Evolutionary conservation across 2,329 filamentous ascomycete genomes (phyloP).

Genomic region (Alternaria burnsii): DNA sequence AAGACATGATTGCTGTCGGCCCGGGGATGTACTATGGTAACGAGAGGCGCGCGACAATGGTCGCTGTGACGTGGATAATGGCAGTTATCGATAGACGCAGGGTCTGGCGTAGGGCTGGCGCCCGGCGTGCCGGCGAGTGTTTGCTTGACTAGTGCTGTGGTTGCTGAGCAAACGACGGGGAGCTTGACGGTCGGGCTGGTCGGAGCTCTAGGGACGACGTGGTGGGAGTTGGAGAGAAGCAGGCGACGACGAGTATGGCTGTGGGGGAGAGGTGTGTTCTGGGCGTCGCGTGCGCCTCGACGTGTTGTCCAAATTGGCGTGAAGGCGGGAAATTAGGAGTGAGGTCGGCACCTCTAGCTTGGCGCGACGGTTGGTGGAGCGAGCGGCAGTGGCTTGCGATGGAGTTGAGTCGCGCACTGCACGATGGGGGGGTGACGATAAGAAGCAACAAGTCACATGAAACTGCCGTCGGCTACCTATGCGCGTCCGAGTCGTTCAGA

Average conservation of each 20-base stretch:
- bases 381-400: slow-evolving; percentile 38
- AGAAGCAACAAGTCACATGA: slow-evolving; percentile 7
- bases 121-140: slow-evolving; percentile 21
- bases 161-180: slow-evolving; percentile 26
- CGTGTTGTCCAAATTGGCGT: slow-evolving; percentile 32
- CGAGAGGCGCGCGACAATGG: slow-evolving; percentile 28
- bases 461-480: slow-evolving; percentile 1
- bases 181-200: slow-evolving; percentile 1
- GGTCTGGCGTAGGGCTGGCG: slow-evolving; percentile 28
- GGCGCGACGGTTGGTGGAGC: slow-evolving; percentile 41
- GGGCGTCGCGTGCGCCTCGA: slow-evolving; percentile 33
- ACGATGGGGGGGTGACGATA: slow-evolving; percentile 9
- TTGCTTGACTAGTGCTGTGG: slow-evolving; percentile 13
- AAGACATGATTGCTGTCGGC: slow-evolving; percentile 33
- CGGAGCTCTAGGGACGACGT: neutral
- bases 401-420: slow-evolving; percentile 26
- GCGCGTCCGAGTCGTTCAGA: slow-evolving; percentile 4
- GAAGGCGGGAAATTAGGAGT: slow-evolving; percentile 46
- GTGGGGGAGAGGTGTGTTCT: slow-evolving; percentile 12
- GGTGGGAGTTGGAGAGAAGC: slow-evolving; percentile 2
- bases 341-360: slow-evolving; percentile 40
- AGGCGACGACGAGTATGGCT: slow-evolving; percentile 10
- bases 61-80: slow-evolving; percentile 26
- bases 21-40: slow-evolving; percentile 9
- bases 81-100: slow-evolving; percentile 33